Evolutionary conservation across 2,329 filamentous ascomycete species (phyloP).

Genomic region (Curvularia verruculosa): DNA sequence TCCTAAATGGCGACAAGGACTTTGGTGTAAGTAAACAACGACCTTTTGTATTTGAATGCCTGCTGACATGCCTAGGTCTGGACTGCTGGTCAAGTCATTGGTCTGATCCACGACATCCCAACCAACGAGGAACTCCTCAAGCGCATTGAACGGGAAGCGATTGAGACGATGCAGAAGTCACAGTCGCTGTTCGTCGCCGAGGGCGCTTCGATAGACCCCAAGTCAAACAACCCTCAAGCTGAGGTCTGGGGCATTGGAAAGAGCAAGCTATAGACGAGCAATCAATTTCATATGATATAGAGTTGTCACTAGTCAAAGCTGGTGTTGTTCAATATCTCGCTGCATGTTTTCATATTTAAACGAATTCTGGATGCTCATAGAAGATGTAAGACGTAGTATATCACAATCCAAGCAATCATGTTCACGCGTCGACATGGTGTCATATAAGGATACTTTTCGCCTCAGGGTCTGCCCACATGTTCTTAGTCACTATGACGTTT

Average conservation of each 20-base stretch:
- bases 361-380: background rate
- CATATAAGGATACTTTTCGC: background rate
- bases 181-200: conserved; percentile 45
- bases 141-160: conserved; percentile 55
- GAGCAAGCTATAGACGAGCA: conserved; percentile 48
- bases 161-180: conserved; percentile 50
- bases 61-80: conserved; percentile 70
- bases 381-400: too few species aligned
- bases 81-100: conserved; percentile 95
- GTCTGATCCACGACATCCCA: conserved; percentile 59
- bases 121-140: conserved; percentile 54
- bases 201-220: conserved; percentile 47
- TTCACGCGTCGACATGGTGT: background rate
- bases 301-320: background rate
- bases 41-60: background rate
- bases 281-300: background rate
- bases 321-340: background rate
- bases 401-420: background rate
- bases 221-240: conserved; percentile 47
- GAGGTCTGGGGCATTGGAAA: conserved; percentile 42
- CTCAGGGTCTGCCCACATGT: conserved; percentile 3
- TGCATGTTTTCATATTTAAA: background rate
- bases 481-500: conserved; percentile 15
- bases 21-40: conserved; percentile 62
- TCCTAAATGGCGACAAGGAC: conserved; percentile 88